phyloP scores from a whole-genome alignment of 2,329 filamentous ascomycete genomes.

The Hypoxylon sp. region DNA sequence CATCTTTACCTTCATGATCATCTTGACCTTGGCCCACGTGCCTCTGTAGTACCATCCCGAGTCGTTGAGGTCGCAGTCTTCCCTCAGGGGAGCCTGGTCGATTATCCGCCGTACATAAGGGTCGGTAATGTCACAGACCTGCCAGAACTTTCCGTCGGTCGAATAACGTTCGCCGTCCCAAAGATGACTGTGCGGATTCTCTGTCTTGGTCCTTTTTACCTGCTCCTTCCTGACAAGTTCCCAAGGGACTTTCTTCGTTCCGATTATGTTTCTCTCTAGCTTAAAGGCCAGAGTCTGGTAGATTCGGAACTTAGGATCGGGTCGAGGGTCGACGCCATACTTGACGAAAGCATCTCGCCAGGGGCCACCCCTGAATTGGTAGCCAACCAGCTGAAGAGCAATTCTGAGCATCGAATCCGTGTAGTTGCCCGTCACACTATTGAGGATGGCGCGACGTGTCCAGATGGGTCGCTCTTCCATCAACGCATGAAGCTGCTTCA shows the following conservation, averaged over 20 bases:
- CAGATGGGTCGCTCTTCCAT: constrained; percentile 82
- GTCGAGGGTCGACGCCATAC: constrained; percentile 86
- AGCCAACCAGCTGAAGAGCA: constrained; percentile 84
- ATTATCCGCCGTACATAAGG: constrained; percentile 74
- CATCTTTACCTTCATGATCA: constrained; percentile 89
- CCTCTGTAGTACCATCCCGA: constrained; percentile 89
- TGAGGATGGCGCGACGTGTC: constrained; percentile 83
- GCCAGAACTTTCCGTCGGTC: constrained; percentile 89
- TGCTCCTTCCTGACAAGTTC: constrained; percentile 57
- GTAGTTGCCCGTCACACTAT: constrained; percentile 66
- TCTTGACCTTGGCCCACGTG: constrained; percentile 81
- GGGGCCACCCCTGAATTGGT: constrained; percentile 90
- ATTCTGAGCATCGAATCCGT: constrained; percentile 71
- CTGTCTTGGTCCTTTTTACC: constrained; percentile 50
- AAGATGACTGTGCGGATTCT: constrained; percentile 67
- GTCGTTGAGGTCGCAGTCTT: constrained; percentile 63
- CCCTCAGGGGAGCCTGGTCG: constrained; percentile 65
- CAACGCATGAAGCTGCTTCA: constrained; percentile 68
- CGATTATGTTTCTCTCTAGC: constrained; percentile 62
- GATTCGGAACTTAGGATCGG: constrained; percentile 75
- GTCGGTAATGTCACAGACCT: constrained; percentile 90
- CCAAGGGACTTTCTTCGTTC: constrained; percentile 58
- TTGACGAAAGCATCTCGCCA: constrained; percentile 88
- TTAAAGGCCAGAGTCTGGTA: constrained; percentile 94
- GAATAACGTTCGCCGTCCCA: constrained; percentile 82